Evolutionary conservation across 2,329 filamentous ascomycete genomes (phyloP).

Genomic region (Trichoderma simmonsii): DNA sequence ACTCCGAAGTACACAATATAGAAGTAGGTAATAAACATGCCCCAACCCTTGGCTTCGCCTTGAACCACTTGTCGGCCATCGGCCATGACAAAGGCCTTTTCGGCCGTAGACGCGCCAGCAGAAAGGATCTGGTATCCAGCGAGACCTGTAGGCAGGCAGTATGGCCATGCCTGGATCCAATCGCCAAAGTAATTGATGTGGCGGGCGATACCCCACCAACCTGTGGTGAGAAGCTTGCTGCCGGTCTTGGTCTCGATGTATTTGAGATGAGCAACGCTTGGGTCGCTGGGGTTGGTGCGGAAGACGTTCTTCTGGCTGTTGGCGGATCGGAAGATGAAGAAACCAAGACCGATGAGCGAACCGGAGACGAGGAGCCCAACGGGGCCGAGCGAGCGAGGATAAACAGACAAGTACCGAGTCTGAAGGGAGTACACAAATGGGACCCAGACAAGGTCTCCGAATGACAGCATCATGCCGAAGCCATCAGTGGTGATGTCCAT

Average conservation of each 20-base stretch:
- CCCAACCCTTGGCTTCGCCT: constrained; percentile 74
- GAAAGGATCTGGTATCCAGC: constrained; percentile 74
- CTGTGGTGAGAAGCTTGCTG: constrained; percentile 75
- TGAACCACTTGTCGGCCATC: constrained; percentile 65
- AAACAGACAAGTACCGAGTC: constrained; percentile 76
- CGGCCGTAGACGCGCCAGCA: constrained; percentile 45
- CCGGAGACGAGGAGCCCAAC: constrained; percentile 63
- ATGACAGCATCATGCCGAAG: constrained; percentile 92
- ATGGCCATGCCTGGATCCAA: constrained; percentile 91
- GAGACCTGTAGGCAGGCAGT: constrained; percentile 79
- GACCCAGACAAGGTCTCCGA: constrained; percentile 90
- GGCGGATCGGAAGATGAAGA: constrained; percentile 86
- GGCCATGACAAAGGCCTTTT: constrained; percentile 53
- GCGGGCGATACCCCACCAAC: constrained; percentile 89
- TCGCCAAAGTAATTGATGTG: constrained; percentile 97
- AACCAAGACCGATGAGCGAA: constrained; percentile 68
- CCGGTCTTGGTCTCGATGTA: constrained; percentile 83
- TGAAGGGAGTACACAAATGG: constrained; percentile 87
- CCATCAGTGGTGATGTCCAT: constrained; percentile 94
- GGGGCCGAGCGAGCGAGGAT: constrained; percentile 75
- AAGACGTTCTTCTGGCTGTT: constrained; percentile 96
- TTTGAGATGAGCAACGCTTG: constrained; percentile 72
- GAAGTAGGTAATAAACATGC: constrained; percentile 88
- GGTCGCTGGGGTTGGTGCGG: constrained; percentile 80
- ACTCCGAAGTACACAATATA: constrained; percentile 90